phyloP scores from a whole-genome alignment of 208 protist species.

The Borovskyia barvae region DNA sequence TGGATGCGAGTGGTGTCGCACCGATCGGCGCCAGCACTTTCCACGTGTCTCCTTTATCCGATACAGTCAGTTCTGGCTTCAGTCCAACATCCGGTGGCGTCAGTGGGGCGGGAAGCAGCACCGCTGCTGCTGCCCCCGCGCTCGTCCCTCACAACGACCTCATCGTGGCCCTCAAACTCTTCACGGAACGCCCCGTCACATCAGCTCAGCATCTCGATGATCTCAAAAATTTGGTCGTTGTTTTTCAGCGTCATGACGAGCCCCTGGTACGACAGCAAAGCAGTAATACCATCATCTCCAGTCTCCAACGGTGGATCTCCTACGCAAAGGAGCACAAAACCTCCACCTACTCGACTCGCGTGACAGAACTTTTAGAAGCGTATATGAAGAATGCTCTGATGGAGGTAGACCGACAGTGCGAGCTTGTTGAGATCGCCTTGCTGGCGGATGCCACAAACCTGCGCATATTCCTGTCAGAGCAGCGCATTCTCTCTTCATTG shows the following conservation, averaged over 20 bases:
- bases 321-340: slow-evolving; percentile 82
- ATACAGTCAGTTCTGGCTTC: slow-evolving; percentile 19
- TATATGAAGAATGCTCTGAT: slow-evolving; percentile 82
- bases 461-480: slow-evolving; percentile 65
- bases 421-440: slow-evolving; percentile 63
- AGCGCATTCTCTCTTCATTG: slow-evolving; percentile 72
- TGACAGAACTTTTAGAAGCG: slow-evolving; percentile 83
- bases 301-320: slow-evolving; percentile 62
- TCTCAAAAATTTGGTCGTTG: slow-evolving; percentile 60
- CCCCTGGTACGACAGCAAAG: slow-evolving; percentile 70
- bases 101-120: neutral
- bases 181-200: slow-evolving; percentile 64
- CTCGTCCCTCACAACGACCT: slow-evolving; percentile 42
- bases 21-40: slow-evolving; percentile 6
- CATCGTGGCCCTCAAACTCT: slow-evolving; percentile 70
- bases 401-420: slow-evolving; percentile 78
- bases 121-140: neutral
- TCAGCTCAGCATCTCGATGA: slow-evolving; percentile 82
- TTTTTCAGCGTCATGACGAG: slow-evolving; percentile 74
- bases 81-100: slow-evolving; percentile 5
- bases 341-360: slow-evolving; percentile 77
- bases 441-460: slow-evolving; percentile 64
- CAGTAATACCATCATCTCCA: slow-evolving; percentile 66
- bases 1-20: slow-evolving; percentile 1
- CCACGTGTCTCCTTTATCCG: too few relatives aligned